Base-by-base conservation (phyloP, 2,329 filamentous ascomycete genomes). In the Elsinoe ampelina region DNA sequence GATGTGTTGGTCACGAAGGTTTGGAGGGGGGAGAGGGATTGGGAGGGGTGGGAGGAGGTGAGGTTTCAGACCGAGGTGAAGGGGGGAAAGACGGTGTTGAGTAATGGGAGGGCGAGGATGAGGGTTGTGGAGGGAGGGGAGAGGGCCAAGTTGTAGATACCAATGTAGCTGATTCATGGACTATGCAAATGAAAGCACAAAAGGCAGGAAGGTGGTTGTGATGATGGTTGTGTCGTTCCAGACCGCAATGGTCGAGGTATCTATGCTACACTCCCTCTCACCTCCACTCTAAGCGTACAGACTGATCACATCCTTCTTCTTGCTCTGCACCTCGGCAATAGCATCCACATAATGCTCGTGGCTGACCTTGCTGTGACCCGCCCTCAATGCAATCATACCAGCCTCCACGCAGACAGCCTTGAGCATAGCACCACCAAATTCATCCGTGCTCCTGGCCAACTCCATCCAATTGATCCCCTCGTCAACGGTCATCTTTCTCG, bases 331-430 rank as follows among this genome's bases (percentile, higher is more conserved):
- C 75, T 98, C 93, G 36, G 90, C 82, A 72, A 98, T 97, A 60
- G 93, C 93, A 77, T 98, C 93, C 52, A 98, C 93, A 69, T 97
- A 98, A 73, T 98, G 89, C 77, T 98, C 93, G 71, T 98, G 93
- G 59, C 87, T 87, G 68, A 98, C 93, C 81, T 96, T 96, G 75
- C 86, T 90, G 79, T 95, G 91, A 60, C 93, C 93, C 71, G 86
- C 89, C 64, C 93, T 83, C 68, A 98, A 77, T 26, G 93, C 93
- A 75, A 98, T 98, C 93, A 98, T 98, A 70, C 93, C 93, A 54
- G 93, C 93, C 77, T 98, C 93, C 22, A 98, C 93, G 72, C 93
- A 98, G 19, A 98, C 93, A 42, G 93, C 93, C 80, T 98, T 98
- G 65, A 98, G 77, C 83, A 95, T 92, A 59, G 93, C 93, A 70